Evolutionary conservation across 805 yeast species (phyloP).

Genomic region (Soucietia sequanensis): DNA sequence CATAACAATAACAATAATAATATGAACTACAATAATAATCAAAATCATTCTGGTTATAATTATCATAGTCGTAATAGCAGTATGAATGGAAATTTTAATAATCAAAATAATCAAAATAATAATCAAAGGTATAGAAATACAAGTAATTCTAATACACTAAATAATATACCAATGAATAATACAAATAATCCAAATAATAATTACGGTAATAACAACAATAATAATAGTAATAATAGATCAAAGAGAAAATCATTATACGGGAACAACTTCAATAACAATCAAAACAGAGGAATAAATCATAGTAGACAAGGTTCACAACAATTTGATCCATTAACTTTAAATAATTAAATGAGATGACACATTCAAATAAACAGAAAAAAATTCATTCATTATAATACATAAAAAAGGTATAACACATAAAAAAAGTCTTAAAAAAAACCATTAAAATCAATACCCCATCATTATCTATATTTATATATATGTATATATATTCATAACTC

Average conservation of each 20-base stretch:
- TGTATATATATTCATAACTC: conserved; percentile 15
- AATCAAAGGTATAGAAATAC: conserved; percentile 6
- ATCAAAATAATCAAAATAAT: conserved; percentile 9
- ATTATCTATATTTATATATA: background rate
- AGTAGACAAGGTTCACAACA: conserved; percentile 9
- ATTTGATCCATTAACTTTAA: conserved; percentile 5
- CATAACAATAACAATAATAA: conserved; percentile 6
- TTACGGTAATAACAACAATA: too few species aligned
- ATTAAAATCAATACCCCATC: too few species aligned
- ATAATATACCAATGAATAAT: too few species aligned
- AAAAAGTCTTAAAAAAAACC: too few species aligned
- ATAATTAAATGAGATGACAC: conserved; percentile 2
- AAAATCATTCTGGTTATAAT: conserved; percentile 5
- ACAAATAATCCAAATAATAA: conserved; percentile 9
- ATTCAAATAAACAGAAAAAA: too few species aligned
- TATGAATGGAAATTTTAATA: conserved; percentile 4
- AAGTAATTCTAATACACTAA: conserved; percentile 9
- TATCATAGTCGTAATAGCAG: conserved; percentile 3
- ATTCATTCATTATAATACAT: too few species aligned
- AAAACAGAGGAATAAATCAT: conserved; percentile 7
- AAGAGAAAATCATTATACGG: conserved; percentile 35
- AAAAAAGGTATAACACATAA: too few species aligned
- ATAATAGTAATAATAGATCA: conserved; percentile 12
- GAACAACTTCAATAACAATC: conserved; percentile 14
- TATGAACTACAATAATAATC: conserved; percentile 7